Evolutionary conservation across 2,329 filamentous ascomycete genomes (phyloP).

Genomic region (Pestalotiopsis sp.): DNA sequence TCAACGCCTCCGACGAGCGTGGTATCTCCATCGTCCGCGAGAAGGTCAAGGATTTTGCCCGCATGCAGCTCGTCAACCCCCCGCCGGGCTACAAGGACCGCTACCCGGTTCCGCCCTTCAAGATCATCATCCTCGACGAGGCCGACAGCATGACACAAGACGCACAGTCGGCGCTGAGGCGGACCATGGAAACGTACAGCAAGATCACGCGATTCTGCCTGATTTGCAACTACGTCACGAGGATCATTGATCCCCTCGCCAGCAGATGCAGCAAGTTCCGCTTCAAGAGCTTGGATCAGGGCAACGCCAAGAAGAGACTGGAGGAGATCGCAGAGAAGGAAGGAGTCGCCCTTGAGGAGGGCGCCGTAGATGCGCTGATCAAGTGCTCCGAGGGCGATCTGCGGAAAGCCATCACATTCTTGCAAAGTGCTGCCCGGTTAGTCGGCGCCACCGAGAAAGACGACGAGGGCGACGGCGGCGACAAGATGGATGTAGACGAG

Average conservation of each 20-base stretch:
- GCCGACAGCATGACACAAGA: conserved; percentile 99
- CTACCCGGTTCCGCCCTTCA: conserved; percentile 96
- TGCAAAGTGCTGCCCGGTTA: conserved; percentile 90
- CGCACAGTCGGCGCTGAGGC: conserved; percentile 85
- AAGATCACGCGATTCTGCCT: conserved; percentile 97
- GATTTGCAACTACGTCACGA: conserved; percentile 97
- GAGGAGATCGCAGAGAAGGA: conserved; percentile 82
- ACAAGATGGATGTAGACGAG: conserved; percentile 61
- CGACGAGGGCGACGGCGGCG: conserved; percentile 46
- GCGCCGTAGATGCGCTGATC: conserved; percentile 81
- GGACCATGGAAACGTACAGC: conserved; percentile 98
- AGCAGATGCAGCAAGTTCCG: conserved; percentile 94
- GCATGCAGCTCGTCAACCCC: conserved; percentile 87
- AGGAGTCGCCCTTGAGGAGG: conserved; percentile 72
- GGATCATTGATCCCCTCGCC: conserved; percentile 95
- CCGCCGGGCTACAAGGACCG: conserved; percentile 65
- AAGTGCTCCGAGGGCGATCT: conserved; percentile 90
- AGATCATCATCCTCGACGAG: conserved; percentile 98
- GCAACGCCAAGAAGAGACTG: conserved; percentile 76
- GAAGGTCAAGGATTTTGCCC: conserved; percentile 97
- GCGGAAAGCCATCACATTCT: conserved; percentile 90
- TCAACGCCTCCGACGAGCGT: conserved; percentile 98
- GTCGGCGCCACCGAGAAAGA: conserved; percentile 65
- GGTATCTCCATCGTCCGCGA: conserved; percentile 96
- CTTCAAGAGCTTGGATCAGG: conserved; percentile 92